These are phyloP conservation scores for Monosporozyma unispora DNA, from an alignment of 805 yeast genomes.

Conservation along the genomic window DNA sequence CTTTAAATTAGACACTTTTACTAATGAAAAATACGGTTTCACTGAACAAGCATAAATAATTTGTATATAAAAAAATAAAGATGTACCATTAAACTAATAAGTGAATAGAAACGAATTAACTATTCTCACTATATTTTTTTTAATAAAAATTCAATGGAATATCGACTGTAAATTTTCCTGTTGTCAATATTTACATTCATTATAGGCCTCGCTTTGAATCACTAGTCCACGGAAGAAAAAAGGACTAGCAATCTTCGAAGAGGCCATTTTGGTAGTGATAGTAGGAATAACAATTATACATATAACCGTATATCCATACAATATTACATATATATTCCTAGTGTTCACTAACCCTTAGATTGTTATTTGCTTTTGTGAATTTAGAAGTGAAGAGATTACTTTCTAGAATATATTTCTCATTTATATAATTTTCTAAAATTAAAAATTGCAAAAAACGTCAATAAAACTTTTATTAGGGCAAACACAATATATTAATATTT, in stretches of 20 bases:
- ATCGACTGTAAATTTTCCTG: constrained; percentile 5
- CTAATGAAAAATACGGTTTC: constrained; percentile 9
- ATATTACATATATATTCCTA: background rate
- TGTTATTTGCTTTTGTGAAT: too few relatives aligned
- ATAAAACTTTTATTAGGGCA: constrained; percentile 1
- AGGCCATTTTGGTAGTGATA: constrained; percentile 24
- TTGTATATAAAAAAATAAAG: constrained; percentile 1
- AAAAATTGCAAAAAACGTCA: background rate
- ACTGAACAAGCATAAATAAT: constrained; percentile 8
- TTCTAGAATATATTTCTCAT: too few relatives aligned
- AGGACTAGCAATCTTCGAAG: constrained; percentile 39
- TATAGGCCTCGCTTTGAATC: constrained; percentile 43
- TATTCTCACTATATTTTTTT: constrained; percentile 2
- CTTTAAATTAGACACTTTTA: background rate
- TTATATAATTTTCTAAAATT: background rate
- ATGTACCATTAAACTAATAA: constrained; percentile 23
- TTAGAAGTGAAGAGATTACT: too few relatives aligned
- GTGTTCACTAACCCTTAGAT: background rate
- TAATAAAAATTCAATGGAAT: constrained; percentile 16
- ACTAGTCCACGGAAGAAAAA: constrained; percentile 30
- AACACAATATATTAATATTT: background rate
- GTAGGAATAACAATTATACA: too few relatives aligned
- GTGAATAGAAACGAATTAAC: constrained; percentile 8
- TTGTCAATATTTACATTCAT: constrained; percentile 10
- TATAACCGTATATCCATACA: background rate